phyloP scores from a whole-genome alignment of 306 rosid species.

The Dicorynia guianensis region DNA sequence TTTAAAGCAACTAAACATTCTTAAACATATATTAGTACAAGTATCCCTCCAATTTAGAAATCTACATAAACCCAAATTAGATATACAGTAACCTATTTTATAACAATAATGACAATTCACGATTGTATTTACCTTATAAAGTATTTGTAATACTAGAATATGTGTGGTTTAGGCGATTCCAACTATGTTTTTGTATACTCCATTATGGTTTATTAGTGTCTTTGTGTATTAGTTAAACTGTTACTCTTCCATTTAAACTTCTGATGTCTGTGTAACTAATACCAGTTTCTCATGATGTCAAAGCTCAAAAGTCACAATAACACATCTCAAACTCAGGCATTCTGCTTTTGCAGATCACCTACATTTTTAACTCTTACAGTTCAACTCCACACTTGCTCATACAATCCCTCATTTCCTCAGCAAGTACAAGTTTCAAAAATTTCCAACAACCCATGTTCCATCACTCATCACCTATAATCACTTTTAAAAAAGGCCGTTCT shows the following conservation, averaged over 20 bases:
- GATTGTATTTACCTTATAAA: too few relatives aligned
- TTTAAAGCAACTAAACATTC: not conserved
- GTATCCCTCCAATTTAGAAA: too few relatives aligned
- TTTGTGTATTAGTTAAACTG: too few relatives aligned
- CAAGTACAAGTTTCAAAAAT: not conserved
- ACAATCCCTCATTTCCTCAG: not conserved
- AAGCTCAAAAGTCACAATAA: not conserved
- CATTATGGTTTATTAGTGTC: too few relatives aligned
- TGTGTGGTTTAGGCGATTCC: too few relatives aligned
- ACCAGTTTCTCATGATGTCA: not conserved
- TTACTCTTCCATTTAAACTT: not conserved
- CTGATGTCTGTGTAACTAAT: not conserved
- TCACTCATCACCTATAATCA: slow-evolving; percentile 22
- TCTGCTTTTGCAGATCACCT: not conserved
- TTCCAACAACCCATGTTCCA: slow-evolving; percentile 5
- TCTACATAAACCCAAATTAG: too few relatives aligned
- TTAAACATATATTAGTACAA: not conserved
- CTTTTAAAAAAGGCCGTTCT: not conserved
- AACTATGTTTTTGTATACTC: too few relatives aligned
- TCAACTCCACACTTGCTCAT: not conserved
- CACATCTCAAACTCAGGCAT: not conserved
- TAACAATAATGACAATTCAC: too few relatives aligned
- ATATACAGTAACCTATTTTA: too few relatives aligned
- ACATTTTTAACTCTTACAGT: not conserved
- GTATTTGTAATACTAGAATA: too few relatives aligned